A percentile compares a stretch with the other conserved stretches of the same genome.
Conservation (phyloP, 305 asterid species). For the Fraxinus floribunda region DNA sequence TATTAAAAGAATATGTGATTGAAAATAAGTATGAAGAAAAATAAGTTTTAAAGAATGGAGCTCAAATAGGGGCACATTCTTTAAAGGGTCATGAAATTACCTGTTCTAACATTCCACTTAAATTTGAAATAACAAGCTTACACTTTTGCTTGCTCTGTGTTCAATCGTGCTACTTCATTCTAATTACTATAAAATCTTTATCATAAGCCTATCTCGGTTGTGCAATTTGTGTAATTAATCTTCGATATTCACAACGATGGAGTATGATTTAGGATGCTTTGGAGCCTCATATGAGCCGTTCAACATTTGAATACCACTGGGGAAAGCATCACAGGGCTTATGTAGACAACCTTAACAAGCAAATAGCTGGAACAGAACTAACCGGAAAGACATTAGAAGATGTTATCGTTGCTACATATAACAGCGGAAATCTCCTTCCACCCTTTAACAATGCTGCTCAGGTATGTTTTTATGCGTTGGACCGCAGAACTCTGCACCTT, state of each 20-base stretch:
- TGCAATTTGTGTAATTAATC: background rate
- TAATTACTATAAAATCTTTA: background rate
- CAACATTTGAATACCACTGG: slow-evolving; percentile 93
- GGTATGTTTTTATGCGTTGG: slow-evolving; percentile 34
- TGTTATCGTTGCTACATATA: slow-evolving; percentile 58
- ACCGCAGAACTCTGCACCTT: background rate
- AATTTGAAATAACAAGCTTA: background rate
- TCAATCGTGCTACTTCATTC: background rate
- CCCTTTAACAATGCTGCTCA: slow-evolving; percentile 97
- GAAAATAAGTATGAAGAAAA: background rate
- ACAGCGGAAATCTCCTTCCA: slow-evolving; percentile 82
- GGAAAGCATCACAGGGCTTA: slow-evolving; percentile 92
- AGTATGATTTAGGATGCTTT: slow-evolving; percentile 61
- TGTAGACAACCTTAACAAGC: slow-evolving; percentile 93
- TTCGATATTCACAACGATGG: slow-evolving; percentile 11
- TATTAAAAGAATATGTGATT: background rate
- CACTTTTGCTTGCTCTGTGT: background rate
- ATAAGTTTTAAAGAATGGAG: background rate
- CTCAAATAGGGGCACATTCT: background rate
- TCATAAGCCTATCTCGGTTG: background rate
- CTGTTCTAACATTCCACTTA: background rate
- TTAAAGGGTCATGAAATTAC: background rate
- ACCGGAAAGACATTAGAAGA: slow-evolving; percentile 66
- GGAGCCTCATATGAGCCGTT: slow-evolving; percentile 92
- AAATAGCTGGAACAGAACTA: slow-evolving; percentile 76